A percentile compares a stretch with the other conserved stretches of the same genome.
These are phyloP conservation scores for Dendrocalamus latiflorus DNA, from an alignment of 202 grass and related monocot genomes.

Conservation along the genomic window DNA sequence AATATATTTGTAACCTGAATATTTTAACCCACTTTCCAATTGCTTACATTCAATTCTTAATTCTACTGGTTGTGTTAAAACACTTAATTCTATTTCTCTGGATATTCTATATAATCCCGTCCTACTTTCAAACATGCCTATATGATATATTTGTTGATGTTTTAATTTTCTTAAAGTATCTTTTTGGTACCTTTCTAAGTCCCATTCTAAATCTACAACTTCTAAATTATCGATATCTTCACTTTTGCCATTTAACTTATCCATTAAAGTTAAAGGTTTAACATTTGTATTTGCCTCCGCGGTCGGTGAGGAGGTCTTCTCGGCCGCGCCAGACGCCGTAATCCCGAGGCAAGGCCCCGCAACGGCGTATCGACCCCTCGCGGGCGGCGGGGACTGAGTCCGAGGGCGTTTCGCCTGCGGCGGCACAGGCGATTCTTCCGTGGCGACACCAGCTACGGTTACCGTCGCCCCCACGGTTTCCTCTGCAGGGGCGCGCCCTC, in stretches of 20 bases:
- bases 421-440: too few relatives aligned
- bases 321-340: too few relatives aligned
- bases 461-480: too few relatives aligned
- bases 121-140: neutral
- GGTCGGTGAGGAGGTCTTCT: too few relatives aligned
- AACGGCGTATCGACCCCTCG: too few relatives aligned
- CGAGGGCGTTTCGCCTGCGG: too few relatives aligned
- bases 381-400: too few relatives aligned
- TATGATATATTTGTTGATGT: neutral
- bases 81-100: neutral
- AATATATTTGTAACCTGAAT: neutral
- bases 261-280: too few relatives aligned
- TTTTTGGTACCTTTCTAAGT: neutral
- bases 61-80: neutral
- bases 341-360: too few relatives aligned
- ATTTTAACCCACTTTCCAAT: neutral
- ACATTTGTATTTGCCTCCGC: too few relatives aligned
- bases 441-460: too few relatives aligned
- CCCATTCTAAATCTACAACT: neutral
- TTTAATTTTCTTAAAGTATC: neutral
- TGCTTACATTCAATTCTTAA: neutral
- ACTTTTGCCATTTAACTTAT: neutral
- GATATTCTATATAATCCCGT: neutral
- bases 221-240: neutral
- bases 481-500: too few relatives aligned